phyloP scores from a whole-genome alignment of 805 yeast genomes.

The Candida jianshihensis region DNA sequence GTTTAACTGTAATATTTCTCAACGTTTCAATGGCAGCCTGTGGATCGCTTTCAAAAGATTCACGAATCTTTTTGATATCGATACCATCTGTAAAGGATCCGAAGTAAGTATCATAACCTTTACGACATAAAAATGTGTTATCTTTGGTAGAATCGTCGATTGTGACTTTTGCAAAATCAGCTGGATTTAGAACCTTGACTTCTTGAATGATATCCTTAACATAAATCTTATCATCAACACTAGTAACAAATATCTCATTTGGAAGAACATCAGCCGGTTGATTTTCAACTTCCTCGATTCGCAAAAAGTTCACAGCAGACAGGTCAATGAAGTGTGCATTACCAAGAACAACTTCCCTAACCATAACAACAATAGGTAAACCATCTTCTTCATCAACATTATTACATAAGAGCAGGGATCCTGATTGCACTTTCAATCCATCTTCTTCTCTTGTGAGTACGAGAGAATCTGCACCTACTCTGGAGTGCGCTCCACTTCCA shows the following conservation, averaged over 20 bases:
- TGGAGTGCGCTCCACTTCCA: constrained; percentile 2
- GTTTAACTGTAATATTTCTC: constrained; percentile 13
- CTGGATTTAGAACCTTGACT: constrained; percentile 36
- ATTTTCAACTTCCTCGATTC: constrained; percentile 32
- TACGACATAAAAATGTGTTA: constrained; percentile 24
- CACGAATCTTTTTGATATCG: constrained; percentile 18
- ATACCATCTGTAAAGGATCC: constrained; percentile 17
- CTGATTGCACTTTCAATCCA: constrained; percentile 41
- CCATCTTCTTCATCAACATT: constrained; percentile 28
- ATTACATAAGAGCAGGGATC: constrained; percentile 41
- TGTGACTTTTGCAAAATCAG: constrained; percentile 27
- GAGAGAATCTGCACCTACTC: constrained; percentile 11
- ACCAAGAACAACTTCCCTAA: constrained; percentile 47
- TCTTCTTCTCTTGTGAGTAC: constrained; percentile 36
- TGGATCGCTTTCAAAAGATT: constrained; percentile 18
- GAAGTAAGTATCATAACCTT: constrained; percentile 28
- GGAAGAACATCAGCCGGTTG: constrained; percentile 21
- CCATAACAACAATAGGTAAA: constrained; percentile 36
- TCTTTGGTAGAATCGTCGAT: constrained; percentile 30
- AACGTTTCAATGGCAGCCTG: constrained; percentile 20
- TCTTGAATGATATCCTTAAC: constrained; percentile 36
- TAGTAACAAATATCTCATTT: constrained; percentile 50
- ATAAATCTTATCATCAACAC: constrained; percentile 38
- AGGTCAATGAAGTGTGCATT: constrained; percentile 42
- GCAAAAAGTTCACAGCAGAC: constrained; percentile 40